Percentiles rank a stretch among this genome's conserved stretches.
Conservation (phyloP, 176 grass and related monocot species). For the Oryza punctata region DNA sequence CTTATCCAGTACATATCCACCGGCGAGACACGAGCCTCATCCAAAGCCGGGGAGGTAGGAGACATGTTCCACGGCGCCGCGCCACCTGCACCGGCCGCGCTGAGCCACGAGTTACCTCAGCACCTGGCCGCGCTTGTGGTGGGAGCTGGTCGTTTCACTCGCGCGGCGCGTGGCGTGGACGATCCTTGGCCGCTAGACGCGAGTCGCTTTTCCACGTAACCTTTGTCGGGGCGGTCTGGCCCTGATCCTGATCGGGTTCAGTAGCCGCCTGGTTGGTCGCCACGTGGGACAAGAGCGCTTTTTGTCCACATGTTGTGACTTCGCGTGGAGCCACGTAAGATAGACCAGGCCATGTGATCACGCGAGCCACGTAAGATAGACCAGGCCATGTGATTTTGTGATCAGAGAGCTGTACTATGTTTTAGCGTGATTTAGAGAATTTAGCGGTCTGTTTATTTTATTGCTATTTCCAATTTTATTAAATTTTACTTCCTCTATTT, state of each 20-base stretch:
- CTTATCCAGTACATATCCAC: constrained; percentile 23
- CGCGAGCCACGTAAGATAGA: no score
- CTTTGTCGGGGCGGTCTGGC: background rate
- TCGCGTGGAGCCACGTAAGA: constrained; percentile 29
- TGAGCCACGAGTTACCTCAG: constrained; percentile 34
- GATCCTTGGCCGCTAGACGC: background rate
- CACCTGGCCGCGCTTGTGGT: background rate
- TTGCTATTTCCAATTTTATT: no score
- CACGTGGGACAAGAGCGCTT: background rate
- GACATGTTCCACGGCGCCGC: background rate
- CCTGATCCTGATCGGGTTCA: constrained; percentile 23
- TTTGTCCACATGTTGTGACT: background rate
- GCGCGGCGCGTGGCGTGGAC: constrained; percentile 13
- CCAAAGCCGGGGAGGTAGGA: background rate
- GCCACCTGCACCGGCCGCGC: background rate
- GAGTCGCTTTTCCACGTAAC: constrained; percentile 28
- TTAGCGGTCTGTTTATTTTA: no score
- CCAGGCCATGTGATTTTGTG: no score
- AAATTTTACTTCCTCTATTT: no score
- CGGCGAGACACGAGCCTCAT: no score
- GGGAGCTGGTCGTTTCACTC: background rate
- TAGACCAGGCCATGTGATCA: background rate
- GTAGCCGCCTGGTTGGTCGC: background rate
- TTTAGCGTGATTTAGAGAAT: background rate
- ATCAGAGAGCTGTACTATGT: no score